Conservation (phyloP, 306 rosid species). For the Mimosa bimucronata region DNA sequence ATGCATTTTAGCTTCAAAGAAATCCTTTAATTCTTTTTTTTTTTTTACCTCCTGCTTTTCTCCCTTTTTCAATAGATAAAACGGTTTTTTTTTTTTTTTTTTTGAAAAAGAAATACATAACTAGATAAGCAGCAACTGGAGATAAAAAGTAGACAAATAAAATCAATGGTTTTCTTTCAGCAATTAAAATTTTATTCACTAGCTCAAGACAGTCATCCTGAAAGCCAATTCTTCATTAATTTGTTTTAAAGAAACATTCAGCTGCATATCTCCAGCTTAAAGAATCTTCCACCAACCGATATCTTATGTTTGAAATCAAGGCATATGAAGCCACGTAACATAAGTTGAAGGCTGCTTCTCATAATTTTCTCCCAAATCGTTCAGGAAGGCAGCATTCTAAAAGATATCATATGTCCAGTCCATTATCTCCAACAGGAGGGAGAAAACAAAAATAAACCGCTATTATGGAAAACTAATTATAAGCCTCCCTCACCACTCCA, state of each 20-base stretch:
- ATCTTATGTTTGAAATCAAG: not conserved
- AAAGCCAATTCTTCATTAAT: not conserved
- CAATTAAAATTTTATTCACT: not conserved
- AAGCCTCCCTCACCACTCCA: too few species aligned
- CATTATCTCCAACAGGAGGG: not conserved
- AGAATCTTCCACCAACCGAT: not conserved
- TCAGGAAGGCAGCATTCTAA: not conserved
- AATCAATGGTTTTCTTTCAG: not conserved
- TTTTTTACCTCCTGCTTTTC: not conserved
- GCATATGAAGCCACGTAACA: not conserved
- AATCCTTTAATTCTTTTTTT: not conserved
- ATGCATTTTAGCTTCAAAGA: not conserved
- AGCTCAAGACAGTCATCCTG: conserved; percentile 4
- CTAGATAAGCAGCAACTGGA: not conserved
- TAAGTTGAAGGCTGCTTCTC: not conserved
- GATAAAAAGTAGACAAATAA: too few species aligned
- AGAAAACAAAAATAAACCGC: not conserved
- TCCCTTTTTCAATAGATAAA: not conserved
- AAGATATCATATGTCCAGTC: not conserved
- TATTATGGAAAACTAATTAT: not conserved
- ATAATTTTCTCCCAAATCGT: conserved; percentile 1
- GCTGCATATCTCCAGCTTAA: not conserved
- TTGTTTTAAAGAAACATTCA: not conserved
- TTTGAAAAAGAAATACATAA: not conserved
- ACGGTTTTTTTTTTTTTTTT: too few species aligned